Evolutionary conservation across 176 grass and related monocot genomes (phyloP).

Genomic region (Typha latifolia): DNA sequence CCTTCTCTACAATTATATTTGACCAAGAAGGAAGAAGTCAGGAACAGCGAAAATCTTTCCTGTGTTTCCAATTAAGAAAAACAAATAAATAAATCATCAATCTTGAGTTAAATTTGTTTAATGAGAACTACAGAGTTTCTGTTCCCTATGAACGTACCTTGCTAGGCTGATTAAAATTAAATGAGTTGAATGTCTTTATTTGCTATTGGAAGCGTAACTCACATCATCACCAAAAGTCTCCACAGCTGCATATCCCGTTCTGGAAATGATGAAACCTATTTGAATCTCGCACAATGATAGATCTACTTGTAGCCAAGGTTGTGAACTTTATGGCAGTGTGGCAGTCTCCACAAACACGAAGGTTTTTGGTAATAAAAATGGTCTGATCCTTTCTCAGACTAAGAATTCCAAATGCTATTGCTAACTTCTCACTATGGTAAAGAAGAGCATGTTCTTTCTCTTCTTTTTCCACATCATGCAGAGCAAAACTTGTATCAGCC

Average conservation of each 20-base stretch:
- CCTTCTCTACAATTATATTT: too few relatives aligned
- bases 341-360: constrained; percentile 13
- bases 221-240: constrained; percentile 16
- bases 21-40: too few relatives aligned
- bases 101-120: too few relatives aligned
- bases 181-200: too few relatives aligned
- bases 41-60: too few relatives aligned
- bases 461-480: constrained; percentile 16
- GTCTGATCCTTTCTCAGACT: constrained; percentile 2
- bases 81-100: too few relatives aligned
- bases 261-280: constrained; percentile 18
- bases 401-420: constrained; percentile 11
- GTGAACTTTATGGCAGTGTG: constrained; percentile 11
- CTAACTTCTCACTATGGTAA: constrained; percentile 15
- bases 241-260: constrained; percentile 13
- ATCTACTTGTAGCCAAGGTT: neutral
- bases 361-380: constrained; percentile 8
- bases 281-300: constrained; percentile 7
- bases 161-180: too few relatives aligned
- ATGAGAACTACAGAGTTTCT: too few relatives aligned
- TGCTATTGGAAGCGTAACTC: too few relatives aligned
- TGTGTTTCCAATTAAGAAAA: too few relatives aligned
- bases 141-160: too few relatives aligned
- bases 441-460: constrained; percentile 4
- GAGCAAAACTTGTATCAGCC: constrained; percentile 37